Percentiles rank a stretch among this genome's conserved stretches.
Evolutionary conservation across 805 yeast genomes (phyloP).

Genomic region (Debaryomyces castellii): DNA sequence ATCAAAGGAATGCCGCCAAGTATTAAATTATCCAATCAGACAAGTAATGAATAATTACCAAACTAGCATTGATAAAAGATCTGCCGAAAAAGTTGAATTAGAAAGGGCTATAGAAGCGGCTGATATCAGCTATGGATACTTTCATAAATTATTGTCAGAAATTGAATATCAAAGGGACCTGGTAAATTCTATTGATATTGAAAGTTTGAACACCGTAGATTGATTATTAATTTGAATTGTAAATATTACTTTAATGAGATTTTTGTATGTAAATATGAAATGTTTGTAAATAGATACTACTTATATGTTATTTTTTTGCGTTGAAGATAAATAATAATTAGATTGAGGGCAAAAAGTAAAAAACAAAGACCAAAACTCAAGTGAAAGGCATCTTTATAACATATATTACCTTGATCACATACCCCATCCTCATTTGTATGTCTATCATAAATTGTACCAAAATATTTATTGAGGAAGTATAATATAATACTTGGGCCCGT

Average conservation of each 20-base stretch:
- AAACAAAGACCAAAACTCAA: conserved; percentile 28
- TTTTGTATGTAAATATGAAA: background rate
- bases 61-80: conserved; percentile 59
- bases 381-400: conserved; percentile 38
- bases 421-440: conserved; percentile 40
- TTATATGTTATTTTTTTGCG: too few relatives aligned
- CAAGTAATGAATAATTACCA: conserved; percentile 77
- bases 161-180: conserved; percentile 41
- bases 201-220: conserved; percentile 40
- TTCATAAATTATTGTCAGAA: conserved; percentile 47
- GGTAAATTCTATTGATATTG: conserved; percentile 46
- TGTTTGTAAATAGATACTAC: background rate
- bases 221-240: conserved; percentile 11
- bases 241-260: background rate
- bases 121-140: conserved; percentile 55
- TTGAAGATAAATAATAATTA: conserved; percentile 25
- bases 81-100: conserved; percentile 55
- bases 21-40: conserved; percentile 75
- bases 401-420: conserved; percentile 35
- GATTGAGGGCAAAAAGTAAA: conserved; percentile 21
- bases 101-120: conserved; percentile 54
- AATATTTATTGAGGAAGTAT: conserved; percentile 50
- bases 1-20: conserved; percentile 78
- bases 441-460: conserved; percentile 56
- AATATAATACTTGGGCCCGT: conserved; percentile 66